Evolutionary conservation across 306 rosid genomes (phyloP).

Genomic region (Trifolium fragiferum): DNA sequence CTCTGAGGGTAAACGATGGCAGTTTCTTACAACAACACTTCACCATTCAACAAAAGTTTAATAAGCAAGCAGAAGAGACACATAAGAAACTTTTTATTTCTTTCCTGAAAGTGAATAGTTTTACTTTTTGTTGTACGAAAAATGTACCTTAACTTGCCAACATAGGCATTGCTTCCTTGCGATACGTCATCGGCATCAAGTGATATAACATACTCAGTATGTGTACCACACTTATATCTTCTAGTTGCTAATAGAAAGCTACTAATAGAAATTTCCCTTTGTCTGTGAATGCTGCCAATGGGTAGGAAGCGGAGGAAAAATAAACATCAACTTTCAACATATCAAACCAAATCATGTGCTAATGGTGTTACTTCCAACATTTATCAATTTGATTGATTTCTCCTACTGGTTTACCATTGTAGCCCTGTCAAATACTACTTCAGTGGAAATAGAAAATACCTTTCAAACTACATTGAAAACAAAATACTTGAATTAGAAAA

Average conservation of each 20-base stretch:
- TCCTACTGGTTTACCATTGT: no score
- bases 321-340: constrained; percentile 28
- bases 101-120: constrained; percentile 7
- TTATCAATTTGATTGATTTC: no score
- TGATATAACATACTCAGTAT: constrained; percentile 86
- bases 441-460: no score
- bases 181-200: constrained; percentile 87
- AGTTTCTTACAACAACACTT: neutral
- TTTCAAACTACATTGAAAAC: no score
- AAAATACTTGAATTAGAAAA: no score
- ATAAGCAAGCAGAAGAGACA: constrained; percentile 3
- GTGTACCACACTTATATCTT: constrained; percentile 89
- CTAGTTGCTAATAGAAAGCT: constrained; percentile 95
- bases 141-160: constrained; percentile 91
- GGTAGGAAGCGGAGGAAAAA: neutral
- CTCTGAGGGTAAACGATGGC: neutral
- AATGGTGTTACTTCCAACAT: no score
- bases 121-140: constrained; percentile 36
- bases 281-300: constrained; percentile 79
- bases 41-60: neutral
- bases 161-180: constrained; percentile 97
- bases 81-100: neutral
- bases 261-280: constrained; percentile 92
- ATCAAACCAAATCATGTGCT: no score
- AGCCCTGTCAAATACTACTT: no score